Conservation (phyloP, 2,329 filamentous ascomycete species). For the Diplodia mutila region DNA sequence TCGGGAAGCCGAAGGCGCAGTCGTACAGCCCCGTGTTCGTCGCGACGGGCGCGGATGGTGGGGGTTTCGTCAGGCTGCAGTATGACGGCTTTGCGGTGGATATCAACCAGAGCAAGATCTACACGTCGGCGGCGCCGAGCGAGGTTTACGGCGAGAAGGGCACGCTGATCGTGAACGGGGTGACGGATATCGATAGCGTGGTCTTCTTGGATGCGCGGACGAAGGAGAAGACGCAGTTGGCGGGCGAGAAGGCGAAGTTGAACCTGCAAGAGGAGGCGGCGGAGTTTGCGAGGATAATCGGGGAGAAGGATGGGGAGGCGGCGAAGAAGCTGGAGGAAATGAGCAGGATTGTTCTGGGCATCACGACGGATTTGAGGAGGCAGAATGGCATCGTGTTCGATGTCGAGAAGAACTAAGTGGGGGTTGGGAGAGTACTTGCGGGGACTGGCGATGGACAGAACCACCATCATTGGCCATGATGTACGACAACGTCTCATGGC, state of each 20-base stretch:
- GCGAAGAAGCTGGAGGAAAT: conserved; percentile 46
- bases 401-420: conserved; percentile 35
- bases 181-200: conserved; percentile 51
- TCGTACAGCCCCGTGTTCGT: conserved; percentile 50
- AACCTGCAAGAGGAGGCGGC: conserved; percentile 54
- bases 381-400: conserved; percentile 51
- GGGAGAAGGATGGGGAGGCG: conserved; percentile 43
- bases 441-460: too few species aligned
- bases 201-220: conserved; percentile 48
- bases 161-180: conserved; percentile 48
- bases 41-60: conserved; percentile 52
- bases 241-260: conserved; percentile 44
- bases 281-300: conserved; percentile 51
- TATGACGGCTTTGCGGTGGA: conserved; percentile 51
- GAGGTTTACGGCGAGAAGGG: conserved; percentile 55
- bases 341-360: conserved; percentile 46
- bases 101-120: conserved; percentile 51
- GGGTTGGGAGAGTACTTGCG: not conserved
- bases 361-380: conserved; percentile 50
- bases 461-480: not conserved
- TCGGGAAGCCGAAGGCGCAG: conserved; percentile 48
- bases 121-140: conserved; percentile 46
- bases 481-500: not conserved
- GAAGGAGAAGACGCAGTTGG: conserved; percentile 46
- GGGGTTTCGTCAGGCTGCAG: conserved; percentile 48